A percentile compares a stretch with the other conserved stretches of the same genome.
These are phyloP conservation scores for Dimocarpus longan DNA, from an alignment of 345 rosid species.

Conservation along the genomic window DNA sequence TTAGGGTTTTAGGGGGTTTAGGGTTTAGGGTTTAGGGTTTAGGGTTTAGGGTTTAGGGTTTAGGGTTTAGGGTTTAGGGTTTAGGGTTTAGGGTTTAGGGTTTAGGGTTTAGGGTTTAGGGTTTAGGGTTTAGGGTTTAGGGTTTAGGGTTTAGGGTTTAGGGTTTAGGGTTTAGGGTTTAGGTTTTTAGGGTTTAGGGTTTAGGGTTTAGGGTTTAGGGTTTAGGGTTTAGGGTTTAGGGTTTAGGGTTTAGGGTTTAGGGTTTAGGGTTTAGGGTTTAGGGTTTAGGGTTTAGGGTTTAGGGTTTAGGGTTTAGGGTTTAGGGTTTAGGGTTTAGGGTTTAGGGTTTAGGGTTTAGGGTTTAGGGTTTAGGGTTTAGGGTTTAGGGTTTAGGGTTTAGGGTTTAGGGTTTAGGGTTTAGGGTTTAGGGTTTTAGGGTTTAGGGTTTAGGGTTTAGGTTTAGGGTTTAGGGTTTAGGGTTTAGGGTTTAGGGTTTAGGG, in stretches of 20 bases:
- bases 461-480: constrained; percentile 30
- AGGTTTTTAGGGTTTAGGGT: constrained; percentile 12
- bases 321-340: constrained; percentile 22
- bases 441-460: constrained; percentile 21
- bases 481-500: constrained; percentile 20
- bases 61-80: constrained; percentile 20
- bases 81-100: constrained; percentile 20
- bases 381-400: constrained; percentile 25
- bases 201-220: constrained; percentile 9
- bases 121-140: constrained; percentile 11
- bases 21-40: constrained; percentile 17
- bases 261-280: constrained; percentile 20
- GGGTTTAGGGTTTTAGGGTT: constrained; percentile 26
- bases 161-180: too few relatives aligned
- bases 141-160: constrained; percentile 14
- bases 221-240: constrained; percentile 19
- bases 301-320: constrained; percentile 28
- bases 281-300: constrained; percentile 27
- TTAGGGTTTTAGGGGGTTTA: constrained; percentile 17
- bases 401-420: constrained; percentile 29
- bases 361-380: constrained; percentile 18
- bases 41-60: constrained; percentile 21
- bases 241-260: constrained; percentile 22
- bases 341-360: constrained; percentile 13
- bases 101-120: constrained; percentile 17